phyloP scores from a whole-genome alignment of 1,284 basidiomycete species.

The Phellinidium pouzarii region DNA sequence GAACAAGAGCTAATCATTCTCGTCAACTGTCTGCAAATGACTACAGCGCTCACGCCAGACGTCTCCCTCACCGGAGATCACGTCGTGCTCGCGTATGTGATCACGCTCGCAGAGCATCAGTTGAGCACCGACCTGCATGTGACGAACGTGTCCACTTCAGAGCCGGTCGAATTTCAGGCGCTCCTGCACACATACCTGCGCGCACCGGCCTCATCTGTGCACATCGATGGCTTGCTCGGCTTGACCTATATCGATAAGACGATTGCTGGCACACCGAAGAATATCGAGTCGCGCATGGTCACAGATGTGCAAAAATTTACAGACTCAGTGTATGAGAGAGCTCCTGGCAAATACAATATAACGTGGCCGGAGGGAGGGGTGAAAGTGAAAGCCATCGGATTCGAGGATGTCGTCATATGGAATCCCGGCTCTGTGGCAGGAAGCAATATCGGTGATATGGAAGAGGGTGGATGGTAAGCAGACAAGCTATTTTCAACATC shows the following conservation, averaged over 20 bases:
- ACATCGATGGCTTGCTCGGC: conserved; percentile 54
- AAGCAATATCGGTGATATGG: conserved; percentile 77
- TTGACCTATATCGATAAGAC: conserved; percentile 75
- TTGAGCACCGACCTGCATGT: conserved; percentile 77
- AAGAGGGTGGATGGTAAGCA: conserved; percentile 75
- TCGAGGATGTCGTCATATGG: conserved; percentile 82
- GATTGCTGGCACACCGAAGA: conserved; percentile 42
- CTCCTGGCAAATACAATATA: conserved; percentile 48
- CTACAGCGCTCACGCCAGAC: conserved; percentile 55
- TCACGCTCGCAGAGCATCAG: conserved; percentile 70
- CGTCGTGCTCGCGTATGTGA: conserved; percentile 67
- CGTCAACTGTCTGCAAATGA: too few species aligned
- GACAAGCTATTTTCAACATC: neutral
- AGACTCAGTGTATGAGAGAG: conserved; percentile 71
- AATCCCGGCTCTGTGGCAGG: conserved; percentile 72
- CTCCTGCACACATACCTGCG: conserved; percentile 82
- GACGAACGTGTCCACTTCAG: conserved; percentile 52
- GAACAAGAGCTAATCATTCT: conserved; percentile 2
- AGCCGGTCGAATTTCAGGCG: conserved; percentile 74
- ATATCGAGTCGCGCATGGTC: conserved; percentile 51
- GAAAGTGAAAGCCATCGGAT: conserved; percentile 49
- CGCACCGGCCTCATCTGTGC: conserved; percentile 53
- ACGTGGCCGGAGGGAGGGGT: conserved; percentile 54
- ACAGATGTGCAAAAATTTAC: conserved; percentile 64
- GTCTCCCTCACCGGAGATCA: conserved; percentile 52